Base-by-base conservation (phyloP, 495 filamentous ascomycete species). In the Penicillium robsamsonii region DNA sequence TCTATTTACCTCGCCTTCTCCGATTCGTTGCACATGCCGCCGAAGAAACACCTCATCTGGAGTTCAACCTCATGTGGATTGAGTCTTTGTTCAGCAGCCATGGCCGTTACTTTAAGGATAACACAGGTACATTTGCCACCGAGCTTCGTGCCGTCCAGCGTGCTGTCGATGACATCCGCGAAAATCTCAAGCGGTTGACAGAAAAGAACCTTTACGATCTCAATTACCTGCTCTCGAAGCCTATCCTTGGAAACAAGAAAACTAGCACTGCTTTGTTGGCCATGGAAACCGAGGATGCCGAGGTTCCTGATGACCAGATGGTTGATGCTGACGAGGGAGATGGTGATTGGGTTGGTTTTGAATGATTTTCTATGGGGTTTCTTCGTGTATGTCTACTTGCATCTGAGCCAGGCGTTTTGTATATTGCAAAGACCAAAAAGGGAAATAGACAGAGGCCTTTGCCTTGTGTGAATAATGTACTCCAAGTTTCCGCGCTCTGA, bases 61-160 rank as follows among this genome's bases (percentile, higher is more conserved):
- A 98, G 70, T 94, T 96, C 72, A 92, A 93, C 66, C 74, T 98
- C 53, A 68, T 91, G 13, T 98, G 94, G 94, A 86, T 97, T 58
- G 88, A 93, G 68, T 82, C 87, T n/a, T 68, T 97, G 29, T 76
- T 97, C 56, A 85, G 85, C 59, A 82, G 77, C 57, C 94, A 96
- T 69, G 94, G 94, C 29, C 78, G 86, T 18, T 89, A 87, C 77
- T 74, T 97, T 63, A 87, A 88, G 55, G 88, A 93, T 43, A 87
- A 93, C 66, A 76, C 83, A 13, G 84, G 80, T 11, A 84, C 84
- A 56, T 86, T 92, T 38, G 89, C 89, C 50, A 79, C 89, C 11
- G 94, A 97, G 68, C 74, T 97, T 56, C 82, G 94, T 51, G 78
- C 85, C 44, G 84, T 96, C 20, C 83, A 88, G 56, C 82, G 90